Base-by-base conservation (phyloP, 2,329 filamentous ascomycete species). In the Ramularia collo-cygni region DNA sequence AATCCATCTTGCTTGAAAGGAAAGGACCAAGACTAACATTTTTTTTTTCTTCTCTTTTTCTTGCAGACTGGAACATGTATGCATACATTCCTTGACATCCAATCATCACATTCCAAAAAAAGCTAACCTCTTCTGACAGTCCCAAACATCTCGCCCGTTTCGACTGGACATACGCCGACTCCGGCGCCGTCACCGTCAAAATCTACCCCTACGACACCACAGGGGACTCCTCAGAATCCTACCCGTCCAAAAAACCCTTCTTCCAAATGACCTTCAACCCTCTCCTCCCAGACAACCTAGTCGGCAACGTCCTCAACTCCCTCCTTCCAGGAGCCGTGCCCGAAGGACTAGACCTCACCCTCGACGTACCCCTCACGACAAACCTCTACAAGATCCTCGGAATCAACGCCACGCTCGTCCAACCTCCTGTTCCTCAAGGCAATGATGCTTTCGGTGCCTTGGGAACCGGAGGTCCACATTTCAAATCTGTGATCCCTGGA, bases 111-210 rank as follows among this genome's bases (percentile, higher is more conserved):
- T 6, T 9, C 14, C 1, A 21, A 9, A 1, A 41, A 28, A 37
- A 2, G 15, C 13, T 24, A 28, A 37, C 35, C 13, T 8, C 10
- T n/a, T n/a, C 13, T 8, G 13, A 13, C 21, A 24, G 21, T 12
- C 42, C 42, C 7, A 42, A 45, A 27, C 42, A 42, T 21, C 33
- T 45, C n/a, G 42, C 38, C 8, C 38, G 42, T 19, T 42, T 45
- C 42, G 38, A 42, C 27, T 45, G 31, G 31, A 33, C 33, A 19
- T 45, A 34, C 15, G 13, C 28, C 7, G 32, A 31, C 8, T 28
- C 19, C 5, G 30, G 33, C 12, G 27, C 32, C 19, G 40, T 35
- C 3, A 45, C 42, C 6, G 42, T 42, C 19, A 29, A 24, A 13
- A 35, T 42, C 19, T 42, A 36, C 15, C 42, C 42, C 6, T 30